Conservation (phyloP, 176 grass and related monocot genomes). For the Oryza glumipatula region DNA sequence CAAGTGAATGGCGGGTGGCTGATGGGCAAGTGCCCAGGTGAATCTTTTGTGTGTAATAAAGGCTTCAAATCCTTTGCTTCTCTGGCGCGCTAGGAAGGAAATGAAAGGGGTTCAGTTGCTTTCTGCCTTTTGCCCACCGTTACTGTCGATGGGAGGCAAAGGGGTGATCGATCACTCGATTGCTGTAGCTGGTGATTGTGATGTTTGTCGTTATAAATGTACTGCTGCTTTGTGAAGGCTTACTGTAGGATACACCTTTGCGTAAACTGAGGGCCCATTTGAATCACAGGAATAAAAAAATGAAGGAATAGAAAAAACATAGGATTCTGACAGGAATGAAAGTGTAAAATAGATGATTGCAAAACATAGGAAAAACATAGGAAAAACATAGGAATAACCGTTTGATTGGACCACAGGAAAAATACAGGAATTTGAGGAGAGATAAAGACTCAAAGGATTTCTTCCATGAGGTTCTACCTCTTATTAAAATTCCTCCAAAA, state of each 20-base stretch:
- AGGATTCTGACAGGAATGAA: too few relatives aligned
- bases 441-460: too few relatives aligned
- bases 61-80: slow-evolving; percentile 15
- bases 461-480: too few relatives aligned
- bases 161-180: slow-evolving; percentile 19
- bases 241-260: not conserved
- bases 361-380: too few relatives aligned
- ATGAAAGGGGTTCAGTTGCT: not conserved
- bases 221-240: not conserved
- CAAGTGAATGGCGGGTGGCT: slow-evolving; percentile 39
- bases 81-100: slow-evolving; percentile 19
- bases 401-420: too few relatives aligned
- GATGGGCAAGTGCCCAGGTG: slow-evolving; percentile 26
- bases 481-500: too few relatives aligned
- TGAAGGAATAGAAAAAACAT: too few relatives aligned
- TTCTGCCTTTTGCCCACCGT: slow-evolving; percentile 22
- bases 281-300: too few relatives aligned
- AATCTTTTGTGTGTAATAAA: slow-evolving; percentile 27
- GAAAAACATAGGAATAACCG: too few relatives aligned
- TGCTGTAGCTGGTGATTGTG: not conserved
- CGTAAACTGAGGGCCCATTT: not conserved
- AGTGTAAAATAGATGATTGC: too few relatives aligned
- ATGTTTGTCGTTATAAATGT: slow-evolving; percentile 5
- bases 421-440: too few relatives aligned
- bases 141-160: slow-evolving; percentile 17